phyloP scores from a whole-genome alignment of 768 basidiomycete genomes.

The Gautieria morchelliformis region DNA sequence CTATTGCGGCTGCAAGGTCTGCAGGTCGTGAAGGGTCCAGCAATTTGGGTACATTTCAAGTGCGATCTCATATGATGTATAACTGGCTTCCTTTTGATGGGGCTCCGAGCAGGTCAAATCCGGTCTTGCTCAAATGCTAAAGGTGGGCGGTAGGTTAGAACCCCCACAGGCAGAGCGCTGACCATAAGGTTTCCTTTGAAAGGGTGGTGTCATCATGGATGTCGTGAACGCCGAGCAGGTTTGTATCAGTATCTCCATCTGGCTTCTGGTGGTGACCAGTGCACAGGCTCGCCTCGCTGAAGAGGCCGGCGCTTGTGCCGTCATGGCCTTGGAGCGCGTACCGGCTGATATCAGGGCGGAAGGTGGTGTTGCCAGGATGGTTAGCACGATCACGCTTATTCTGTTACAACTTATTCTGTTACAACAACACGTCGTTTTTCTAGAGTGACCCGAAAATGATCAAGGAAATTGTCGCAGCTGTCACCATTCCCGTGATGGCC shows the following conservation, averaged over 20 bases:
- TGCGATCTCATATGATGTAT: constrained; percentile 17
- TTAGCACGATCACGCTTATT: constrained; percentile 26
- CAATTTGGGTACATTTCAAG: constrained; percentile 66
- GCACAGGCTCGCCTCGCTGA: constrained; percentile 88
- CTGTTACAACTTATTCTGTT: not conserved
- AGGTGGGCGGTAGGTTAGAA: constrained; percentile 37
- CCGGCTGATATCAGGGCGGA: constrained; percentile 89
- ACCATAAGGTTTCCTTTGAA: constrained; percentile 1
- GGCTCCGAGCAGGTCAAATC: constrained; percentile 62
- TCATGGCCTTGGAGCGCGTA: constrained; percentile 94
- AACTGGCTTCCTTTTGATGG: constrained; percentile 9
- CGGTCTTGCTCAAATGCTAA: constrained; percentile 94
- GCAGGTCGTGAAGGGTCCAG: constrained; percentile 28
- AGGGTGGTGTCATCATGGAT: constrained; percentile 94
- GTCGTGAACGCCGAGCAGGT: constrained; percentile 74
- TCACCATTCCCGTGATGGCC: constrained; percentile 96
- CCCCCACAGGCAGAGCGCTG: constrained; percentile 8
- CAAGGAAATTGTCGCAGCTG: constrained; percentile 89
- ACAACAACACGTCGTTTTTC: not conserved
- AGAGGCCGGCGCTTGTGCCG: constrained; percentile 94
- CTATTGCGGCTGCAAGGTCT: constrained; percentile 6
- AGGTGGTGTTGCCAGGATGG: constrained; percentile 97
- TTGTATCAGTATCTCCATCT: constrained; percentile 23
- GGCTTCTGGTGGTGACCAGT: not conserved
- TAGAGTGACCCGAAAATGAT: constrained; percentile 95